Evolutionary conservation across 2,329 filamentous ascomycete species (phyloP).

Genomic region (Cladophialophora chaetospira): DNA sequence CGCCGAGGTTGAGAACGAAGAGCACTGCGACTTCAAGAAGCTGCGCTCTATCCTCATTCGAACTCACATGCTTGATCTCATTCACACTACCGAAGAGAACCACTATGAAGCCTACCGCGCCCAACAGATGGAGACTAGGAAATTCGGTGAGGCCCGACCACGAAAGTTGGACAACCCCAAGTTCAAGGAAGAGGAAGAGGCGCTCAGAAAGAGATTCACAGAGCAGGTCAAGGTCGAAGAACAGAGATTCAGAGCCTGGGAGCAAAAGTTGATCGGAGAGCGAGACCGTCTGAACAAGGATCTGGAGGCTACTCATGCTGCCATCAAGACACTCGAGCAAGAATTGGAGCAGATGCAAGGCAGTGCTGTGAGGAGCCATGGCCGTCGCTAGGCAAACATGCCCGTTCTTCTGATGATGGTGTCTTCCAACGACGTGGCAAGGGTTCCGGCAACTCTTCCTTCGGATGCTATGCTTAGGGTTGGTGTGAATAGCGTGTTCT

Average conservation of each 20-base stretch:
- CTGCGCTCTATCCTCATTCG: slow-evolving; percentile 97
- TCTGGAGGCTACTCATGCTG: slow-evolving; percentile 93
- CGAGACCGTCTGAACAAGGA: slow-evolving; percentile 99
- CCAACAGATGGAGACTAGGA: slow-evolving; percentile 99
- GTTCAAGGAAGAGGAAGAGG: slow-evolving; percentile 99
- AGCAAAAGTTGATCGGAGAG: slow-evolving; percentile 99
- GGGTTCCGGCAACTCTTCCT: slow-evolving; percentile 26
- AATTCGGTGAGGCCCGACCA: slow-evolving; percentile 96
- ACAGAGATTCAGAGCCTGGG: slow-evolving; percentile 98
- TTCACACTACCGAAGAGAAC: slow-evolving; percentile 98
- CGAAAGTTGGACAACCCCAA: slow-evolving; percentile 99
- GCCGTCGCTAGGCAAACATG: slow-evolving; percentile 68
- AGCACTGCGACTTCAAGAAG: slow-evolving; percentile 99
- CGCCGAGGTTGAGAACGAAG: slow-evolving; percentile 98
- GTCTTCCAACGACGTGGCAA: neutral
- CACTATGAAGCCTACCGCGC: slow-evolving; percentile 99
- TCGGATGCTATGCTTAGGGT: slow-evolving; percentile 1
- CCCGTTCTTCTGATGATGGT: neutral
- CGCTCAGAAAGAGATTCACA: slow-evolving; percentile 96
- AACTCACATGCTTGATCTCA: slow-evolving; percentile 99
- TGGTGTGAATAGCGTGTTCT: slow-evolving; percentile 15
- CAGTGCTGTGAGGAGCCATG: slow-evolving; percentile 84
- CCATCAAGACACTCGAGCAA: slow-evolving; percentile 65
- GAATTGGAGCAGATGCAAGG: slow-evolving; percentile 95
- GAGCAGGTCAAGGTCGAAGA: slow-evolving; percentile 99